Percentiles rank a stretch among this genome's conserved stretches.
Evolutionary conservation across 116 monocot species (phyloP).

Genomic region (Dioscorea cayenensis): DNA sequence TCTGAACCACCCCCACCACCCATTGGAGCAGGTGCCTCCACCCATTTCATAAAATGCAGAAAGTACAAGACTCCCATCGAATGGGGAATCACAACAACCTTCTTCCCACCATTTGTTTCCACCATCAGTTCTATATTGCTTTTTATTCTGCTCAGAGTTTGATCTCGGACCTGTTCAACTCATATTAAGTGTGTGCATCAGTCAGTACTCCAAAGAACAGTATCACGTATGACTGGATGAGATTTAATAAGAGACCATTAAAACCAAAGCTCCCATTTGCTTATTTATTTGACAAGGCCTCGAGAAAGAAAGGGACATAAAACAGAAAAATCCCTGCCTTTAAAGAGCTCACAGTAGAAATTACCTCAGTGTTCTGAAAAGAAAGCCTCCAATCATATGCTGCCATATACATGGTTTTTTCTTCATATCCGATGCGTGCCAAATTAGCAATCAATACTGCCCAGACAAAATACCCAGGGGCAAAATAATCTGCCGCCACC

Average conservation of each 20-base stretch:
- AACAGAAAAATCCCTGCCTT: not conserved
- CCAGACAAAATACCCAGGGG: slow-evolving; percentile 98
- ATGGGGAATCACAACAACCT: slow-evolving; percentile 96
- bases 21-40: slow-evolving; percentile 87
- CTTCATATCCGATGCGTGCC: slow-evolving; percentile 97
- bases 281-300: too few relatives aligned
- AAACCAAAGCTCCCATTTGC: too few relatives aligned
- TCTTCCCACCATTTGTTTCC: slow-evolving; percentile 82
- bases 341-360: not conserved
- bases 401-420: slow-evolving; percentile 99
- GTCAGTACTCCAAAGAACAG: not conserved
- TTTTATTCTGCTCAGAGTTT: slow-evolving; percentile 93
- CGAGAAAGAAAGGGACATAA: too few relatives aligned
- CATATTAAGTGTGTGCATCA: slow-evolving; percentile 2
- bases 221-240: not conserved
- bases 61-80: slow-evolving; percentile 98
- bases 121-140: slow-evolving; percentile 98
- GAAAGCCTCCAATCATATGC: slow-evolving; percentile 99
- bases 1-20: slow-evolving; percentile 80
- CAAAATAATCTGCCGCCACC: slow-evolving; percentile 98
- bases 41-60: slow-evolving; percentile 99
- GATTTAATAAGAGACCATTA: too few relatives aligned
- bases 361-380: slow-evolving; percentile 98
- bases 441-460: slow-evolving; percentile 99
- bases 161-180: slow-evolving; percentile 71